Conservation (phyloP, 2,329 filamentous ascomycete species). For the Trichoderma sp. region DNA sequence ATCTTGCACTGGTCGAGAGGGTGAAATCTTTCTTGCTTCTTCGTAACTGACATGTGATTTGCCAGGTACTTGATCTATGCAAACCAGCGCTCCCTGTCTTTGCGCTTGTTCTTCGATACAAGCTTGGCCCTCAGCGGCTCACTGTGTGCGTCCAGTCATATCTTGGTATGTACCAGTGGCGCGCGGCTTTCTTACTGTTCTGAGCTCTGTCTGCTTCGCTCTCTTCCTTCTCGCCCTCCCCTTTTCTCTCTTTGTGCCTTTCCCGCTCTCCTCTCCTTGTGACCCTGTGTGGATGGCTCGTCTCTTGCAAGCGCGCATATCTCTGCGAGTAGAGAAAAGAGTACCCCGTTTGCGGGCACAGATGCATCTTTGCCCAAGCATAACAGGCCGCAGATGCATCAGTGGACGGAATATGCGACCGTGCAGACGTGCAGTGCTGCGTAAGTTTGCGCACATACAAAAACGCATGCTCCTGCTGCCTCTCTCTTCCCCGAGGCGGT, state of each 20-base stretch:
- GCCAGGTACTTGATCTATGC: not conserved
- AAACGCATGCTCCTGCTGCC: constrained; percentile 14
- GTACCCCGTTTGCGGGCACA: constrained; percentile 9
- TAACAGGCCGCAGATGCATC: not conserved
- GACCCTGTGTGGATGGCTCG: not conserved
- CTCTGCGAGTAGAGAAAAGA: not conserved
- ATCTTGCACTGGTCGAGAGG: not conserved
- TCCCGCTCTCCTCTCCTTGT: not conserved
- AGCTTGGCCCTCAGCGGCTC: not conserved
- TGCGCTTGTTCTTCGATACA: not conserved
- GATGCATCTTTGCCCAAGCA: constrained; percentile 14
- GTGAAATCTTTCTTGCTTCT: not conserved
- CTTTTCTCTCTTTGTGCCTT: not conserved
- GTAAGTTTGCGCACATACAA: constrained; percentile 12
- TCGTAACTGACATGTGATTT: not conserved
- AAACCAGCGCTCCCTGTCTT: not conserved
- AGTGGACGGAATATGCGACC: constrained; percentile 21
- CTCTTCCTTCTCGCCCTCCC: not conserved
- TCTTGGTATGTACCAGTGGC: not conserved
- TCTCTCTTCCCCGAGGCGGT: constrained; percentile 1
- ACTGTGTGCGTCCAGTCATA: not conserved
- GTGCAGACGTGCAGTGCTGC: constrained; percentile 25
- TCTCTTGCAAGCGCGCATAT: not conserved
- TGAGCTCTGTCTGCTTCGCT: not conserved
- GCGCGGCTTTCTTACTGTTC: not conserved